Conservation (phyloP, 2,329 filamentous ascomycete genomes). For the Paecilomyces dactylethromorphus region DNA sequence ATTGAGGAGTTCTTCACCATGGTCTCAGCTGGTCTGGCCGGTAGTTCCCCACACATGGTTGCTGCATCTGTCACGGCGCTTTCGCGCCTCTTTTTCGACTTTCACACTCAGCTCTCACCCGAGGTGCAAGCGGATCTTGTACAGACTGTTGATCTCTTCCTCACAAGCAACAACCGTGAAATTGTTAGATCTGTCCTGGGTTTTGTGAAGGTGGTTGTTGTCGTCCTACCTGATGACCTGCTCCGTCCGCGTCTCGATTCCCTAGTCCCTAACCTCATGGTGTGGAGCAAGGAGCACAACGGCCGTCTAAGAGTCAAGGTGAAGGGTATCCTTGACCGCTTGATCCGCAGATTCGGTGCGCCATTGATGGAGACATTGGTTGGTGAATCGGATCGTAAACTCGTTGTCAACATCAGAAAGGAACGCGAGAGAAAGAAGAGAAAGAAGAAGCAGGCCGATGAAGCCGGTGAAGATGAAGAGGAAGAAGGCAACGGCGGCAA, state of each 20-base stretch:
- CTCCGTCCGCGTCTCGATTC: slow-evolving; percentile 70
- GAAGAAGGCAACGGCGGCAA: slow-evolving; percentile 46
- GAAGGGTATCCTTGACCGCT: slow-evolving; percentile 93
- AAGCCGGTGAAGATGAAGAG: slow-evolving; percentile 51
- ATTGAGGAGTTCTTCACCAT: slow-evolving; percentile 97
- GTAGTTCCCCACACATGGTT: slow-evolving; percentile 92
- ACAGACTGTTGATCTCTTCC: slow-evolving; percentile 90
- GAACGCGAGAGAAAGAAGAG: slow-evolving; percentile 84
- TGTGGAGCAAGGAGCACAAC: slow-evolving; percentile 98
- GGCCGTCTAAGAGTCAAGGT: slow-evolving; percentile 95
- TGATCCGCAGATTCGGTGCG: slow-evolving; percentile 85
- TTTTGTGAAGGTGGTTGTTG: slow-evolving; percentile 93
- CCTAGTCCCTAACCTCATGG: slow-evolving; percentile 82
- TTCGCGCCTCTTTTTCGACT: slow-evolving; percentile 88
- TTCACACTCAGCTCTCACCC: slow-evolving; percentile 62
- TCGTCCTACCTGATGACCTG: slow-evolving; percentile 71
- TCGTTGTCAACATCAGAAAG: slow-evolving; percentile 92
- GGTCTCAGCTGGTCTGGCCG: slow-evolving; percentile 91
- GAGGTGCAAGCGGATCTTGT: slow-evolving; percentile 76
- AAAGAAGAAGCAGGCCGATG: slow-evolving; percentile 66
- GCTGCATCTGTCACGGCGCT: slow-evolving; percentile 94
- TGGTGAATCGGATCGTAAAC: slow-evolving; percentile 79
- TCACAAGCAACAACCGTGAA: slow-evolving; percentile 93
- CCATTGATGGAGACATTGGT: slow-evolving; percentile 72
- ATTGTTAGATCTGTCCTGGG: slow-evolving; percentile 92